A percentile compares a stretch with the other conserved stretches of the same genome.
These are phyloP conservation scores for Symbiodinium natans DNA, from an alignment of 73 alveolate genomes.

Conservation along the genomic window DNA sequence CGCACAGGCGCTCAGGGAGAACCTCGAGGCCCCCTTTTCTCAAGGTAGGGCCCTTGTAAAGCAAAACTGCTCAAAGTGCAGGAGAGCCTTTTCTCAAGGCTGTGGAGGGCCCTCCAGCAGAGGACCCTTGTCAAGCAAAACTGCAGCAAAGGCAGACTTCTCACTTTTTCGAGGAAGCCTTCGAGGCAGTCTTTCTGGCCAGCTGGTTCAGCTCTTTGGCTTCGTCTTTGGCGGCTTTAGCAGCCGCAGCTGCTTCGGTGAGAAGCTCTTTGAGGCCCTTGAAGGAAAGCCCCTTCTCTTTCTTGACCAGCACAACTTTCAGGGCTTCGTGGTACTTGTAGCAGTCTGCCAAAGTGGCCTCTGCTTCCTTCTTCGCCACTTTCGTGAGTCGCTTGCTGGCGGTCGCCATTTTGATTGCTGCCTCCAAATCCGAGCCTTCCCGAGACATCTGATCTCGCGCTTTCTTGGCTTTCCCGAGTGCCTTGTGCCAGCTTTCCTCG, in stretches of 20 bases:
- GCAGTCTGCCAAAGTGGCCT: not conserved
- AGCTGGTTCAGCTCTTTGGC: constrained; percentile 21
- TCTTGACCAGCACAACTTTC: not conserved
- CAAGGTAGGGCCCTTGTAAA: too few relatives aligned
- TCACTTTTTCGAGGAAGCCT: not conserved
- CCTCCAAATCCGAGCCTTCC: not conserved
- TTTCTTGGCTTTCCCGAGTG: not conserved
- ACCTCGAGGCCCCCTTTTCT: too few relatives aligned
- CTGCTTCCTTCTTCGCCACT: not conserved
- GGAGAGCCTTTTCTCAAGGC: too few relatives aligned
- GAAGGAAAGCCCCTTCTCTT: not conserved
- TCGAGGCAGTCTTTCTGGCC: constrained; percentile 20
- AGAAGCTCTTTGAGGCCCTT: not conserved
- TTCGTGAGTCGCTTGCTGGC: constrained; percentile 1
- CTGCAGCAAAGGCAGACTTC: too few relatives aligned
- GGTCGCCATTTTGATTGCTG: not conserved
- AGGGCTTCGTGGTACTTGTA: not conserved
- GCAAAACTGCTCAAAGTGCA: too few relatives aligned
- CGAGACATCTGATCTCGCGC: not conserved
- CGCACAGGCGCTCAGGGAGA: too few relatives aligned
- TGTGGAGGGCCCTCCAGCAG: too few relatives aligned
- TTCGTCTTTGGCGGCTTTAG: not conserved
- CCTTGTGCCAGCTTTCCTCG: not conserved
- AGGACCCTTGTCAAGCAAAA: too few relatives aligned
- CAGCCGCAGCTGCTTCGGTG: not conserved